Evolutionary conservation across 148 eudicot genomes (phyloP), one percentile per base, ranked within the genome.

Genomic region (Oxyria digyna): DNA sequence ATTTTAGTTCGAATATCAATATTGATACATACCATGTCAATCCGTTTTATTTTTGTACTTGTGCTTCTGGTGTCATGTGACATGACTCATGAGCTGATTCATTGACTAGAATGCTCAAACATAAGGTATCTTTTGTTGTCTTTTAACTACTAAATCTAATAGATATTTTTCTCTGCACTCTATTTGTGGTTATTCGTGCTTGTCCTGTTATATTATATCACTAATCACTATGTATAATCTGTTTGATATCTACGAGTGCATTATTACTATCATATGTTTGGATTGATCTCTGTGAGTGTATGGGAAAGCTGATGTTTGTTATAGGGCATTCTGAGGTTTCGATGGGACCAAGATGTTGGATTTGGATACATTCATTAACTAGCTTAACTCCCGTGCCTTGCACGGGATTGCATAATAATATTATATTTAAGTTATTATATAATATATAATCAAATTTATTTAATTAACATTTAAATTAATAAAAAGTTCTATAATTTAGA

Each of bases 281-380:
- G 40, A 79, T 49, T 29, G 49, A 50, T 72, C 41, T 27, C 35
- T 69, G 62, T 69, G 41, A 54, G 71, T 42, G 41, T 70, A 65
- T 63, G 62, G 62, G 71, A 33, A 72, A 41, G 72, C 69, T 77
- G 32, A 80, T 76, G 80, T 74, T 52, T 77, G 62, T 77, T 74
- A 69, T 81, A 77, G 81, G 83, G 50, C 68, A 38, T 65, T 69
- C 76, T 81, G 81, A 81, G 73, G 76, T 77, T 71, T 80, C 74
- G 74, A 55, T 80, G 78, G 76, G 76, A 65, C 67, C 76, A 63
- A 54, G 76, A 4, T 80, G 74, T 80, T 72, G 78, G 75, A 55
- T 69, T 80, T 72, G 78, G 75, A 55, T 68, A 63, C 83, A 14
- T 69, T 62, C 80, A 54, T 77, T 72, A n/a, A n/a, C n/a, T n/a